Conservation (phyloP, 1,139 yeast species). For the Saccharomycopsis hybrid region DNA sequence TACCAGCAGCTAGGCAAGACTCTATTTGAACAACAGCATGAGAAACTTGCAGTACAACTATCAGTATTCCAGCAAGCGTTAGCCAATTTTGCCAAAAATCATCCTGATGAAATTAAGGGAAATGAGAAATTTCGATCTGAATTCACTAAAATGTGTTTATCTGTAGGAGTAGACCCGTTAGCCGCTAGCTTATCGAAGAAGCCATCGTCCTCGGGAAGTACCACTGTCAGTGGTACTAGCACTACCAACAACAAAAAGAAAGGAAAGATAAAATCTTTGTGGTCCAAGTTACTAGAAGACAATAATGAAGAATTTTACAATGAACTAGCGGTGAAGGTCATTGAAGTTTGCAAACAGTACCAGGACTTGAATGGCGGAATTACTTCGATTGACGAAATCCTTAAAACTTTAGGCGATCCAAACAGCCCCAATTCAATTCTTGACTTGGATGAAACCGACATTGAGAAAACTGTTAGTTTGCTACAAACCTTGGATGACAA, state of each 20-base stretch:
- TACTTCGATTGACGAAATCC: slow-evolving; percentile 56
- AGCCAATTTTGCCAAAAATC: slow-evolving; percentile 55
- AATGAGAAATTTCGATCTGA: slow-evolving; percentile 62
- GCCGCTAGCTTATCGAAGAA: slow-evolving; percentile 39
- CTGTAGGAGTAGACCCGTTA: slow-evolving; percentile 81
- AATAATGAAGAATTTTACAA: slow-evolving; percentile 51
- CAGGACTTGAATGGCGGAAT: slow-evolving; percentile 76
- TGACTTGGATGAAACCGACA: slow-evolving; percentile 39
- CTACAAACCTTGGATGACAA: slow-evolving; percentile 41
- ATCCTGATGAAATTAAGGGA: slow-evolving; percentile 53
- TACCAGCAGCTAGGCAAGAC: slow-evolving; percentile 18
- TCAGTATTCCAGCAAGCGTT: slow-evolving; percentile 56
- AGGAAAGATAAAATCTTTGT: slow-evolving; percentile 26
- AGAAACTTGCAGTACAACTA: slow-evolving; percentile 50
- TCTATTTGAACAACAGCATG: slow-evolving; percentile 38
- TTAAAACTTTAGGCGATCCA: slow-evolving; percentile 29
- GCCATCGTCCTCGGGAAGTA: background rate
- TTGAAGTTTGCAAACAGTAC: slow-evolving; percentile 69
- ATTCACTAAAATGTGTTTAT: slow-evolving; percentile 68
- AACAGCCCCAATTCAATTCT: slow-evolving; percentile 32
- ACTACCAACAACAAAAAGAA: slow-evolving; percentile 15
- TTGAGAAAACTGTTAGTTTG: slow-evolving; percentile 41
- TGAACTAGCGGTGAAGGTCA: slow-evolving; percentile 63
- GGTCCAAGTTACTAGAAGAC: slow-evolving; percentile 33
- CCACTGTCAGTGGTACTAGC: slow-evolving; percentile 1